Evolutionary conservation across 768 basidiomycete species (phyloP), one percentile per base, ranked within the genome.

Genomic region (Mycena rosella): DNA sequence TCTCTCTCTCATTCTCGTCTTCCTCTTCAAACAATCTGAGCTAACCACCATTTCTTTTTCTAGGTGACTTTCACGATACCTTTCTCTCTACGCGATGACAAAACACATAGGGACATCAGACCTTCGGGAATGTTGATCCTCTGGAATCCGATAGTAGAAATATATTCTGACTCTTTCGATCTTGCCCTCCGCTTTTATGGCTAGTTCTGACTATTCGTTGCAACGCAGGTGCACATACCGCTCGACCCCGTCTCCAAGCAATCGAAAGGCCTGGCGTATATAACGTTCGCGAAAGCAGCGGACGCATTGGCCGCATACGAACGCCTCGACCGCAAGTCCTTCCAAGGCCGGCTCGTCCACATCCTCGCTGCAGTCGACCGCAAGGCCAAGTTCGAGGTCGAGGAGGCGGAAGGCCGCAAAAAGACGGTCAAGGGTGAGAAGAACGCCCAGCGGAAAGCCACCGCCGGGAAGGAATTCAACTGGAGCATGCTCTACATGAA

Each of bases 401-500:
- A 79, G 42, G 85, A 87, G 36, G 80, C 73, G 0, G 82, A 84
- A 20, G 81, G 78, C 3, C 79, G 77, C 52, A 87, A 85, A 63
- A 85, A 82, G 68, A 83, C 80, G 29, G 77, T 88, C 5, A 80
- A 94, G 65, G 93, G 89, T 64, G 89, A 89, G 60, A 87, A 87
- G 55, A 79, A 84, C 24, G 84, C 85, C 36, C 89, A 91, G 74
- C 84, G 88, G 63, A 96, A 91, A 77, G 83, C 87, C 14, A 80
- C 76, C 36, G 90, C 92, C 18, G 91, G 91, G 34, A 90, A 90
- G 68, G 92, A 92, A 63, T 96, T 96, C 75, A 95, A 95, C 77
- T 97, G 95, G 96, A 89, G 91, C 58, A 92, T 96, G 86, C 77
- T 99, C 63, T 98, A 96, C 76, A 96, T 98, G 95, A 99, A 98